phyloP scores from a whole-genome alignment of 768 basidiomycete genomes.

The Strobilomyces echinocephalus region DNA sequence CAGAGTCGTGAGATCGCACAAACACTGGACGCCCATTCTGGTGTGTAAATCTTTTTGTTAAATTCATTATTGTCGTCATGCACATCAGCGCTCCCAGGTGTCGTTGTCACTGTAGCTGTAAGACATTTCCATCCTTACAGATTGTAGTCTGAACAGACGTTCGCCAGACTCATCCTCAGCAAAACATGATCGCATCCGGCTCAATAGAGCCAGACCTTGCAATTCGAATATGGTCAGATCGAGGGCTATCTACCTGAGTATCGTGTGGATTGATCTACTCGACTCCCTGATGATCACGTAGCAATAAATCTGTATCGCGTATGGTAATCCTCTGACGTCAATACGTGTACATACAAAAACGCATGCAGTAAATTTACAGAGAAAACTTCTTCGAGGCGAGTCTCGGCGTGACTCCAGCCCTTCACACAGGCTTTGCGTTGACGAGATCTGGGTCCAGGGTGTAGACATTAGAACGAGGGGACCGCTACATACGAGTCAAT shows the following conservation, averaged over 20 bases:
- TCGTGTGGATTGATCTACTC: not conserved
- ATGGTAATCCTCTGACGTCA: conserved; percentile 2
- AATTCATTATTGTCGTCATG: not conserved
- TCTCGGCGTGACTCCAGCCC: not conserved
- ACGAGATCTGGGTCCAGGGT: conserved; percentile 42
- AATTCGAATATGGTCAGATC: conserved; percentile 80
- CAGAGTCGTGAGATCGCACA: conserved; percentile 85
- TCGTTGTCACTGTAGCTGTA: conserved; percentile 78
- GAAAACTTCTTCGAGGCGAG: not conserved
- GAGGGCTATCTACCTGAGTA: conserved; percentile 17
- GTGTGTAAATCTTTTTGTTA: conserved; percentile 32
- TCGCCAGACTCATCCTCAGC: conserved; percentile 72
- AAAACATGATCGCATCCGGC: conserved; percentile 85
- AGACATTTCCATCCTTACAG: conserved; percentile 34
- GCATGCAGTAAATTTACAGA: conserved; percentile 13
- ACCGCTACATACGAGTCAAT: not conserved
- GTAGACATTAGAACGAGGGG: not conserved
- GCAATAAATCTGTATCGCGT: conserved; percentile 8
- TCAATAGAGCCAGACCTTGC: conserved; percentile 80
- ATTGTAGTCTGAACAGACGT: not conserved
- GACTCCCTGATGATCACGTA: conserved; percentile 2
- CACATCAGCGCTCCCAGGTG: conserved; percentile 28
- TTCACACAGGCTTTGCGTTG: conserved; percentile 51
- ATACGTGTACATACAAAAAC: conserved; percentile 12
- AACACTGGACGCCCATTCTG: conserved; percentile 69